Conservation (phyloP, 306 rosid genomes). For the Malus orientalis region DNA sequence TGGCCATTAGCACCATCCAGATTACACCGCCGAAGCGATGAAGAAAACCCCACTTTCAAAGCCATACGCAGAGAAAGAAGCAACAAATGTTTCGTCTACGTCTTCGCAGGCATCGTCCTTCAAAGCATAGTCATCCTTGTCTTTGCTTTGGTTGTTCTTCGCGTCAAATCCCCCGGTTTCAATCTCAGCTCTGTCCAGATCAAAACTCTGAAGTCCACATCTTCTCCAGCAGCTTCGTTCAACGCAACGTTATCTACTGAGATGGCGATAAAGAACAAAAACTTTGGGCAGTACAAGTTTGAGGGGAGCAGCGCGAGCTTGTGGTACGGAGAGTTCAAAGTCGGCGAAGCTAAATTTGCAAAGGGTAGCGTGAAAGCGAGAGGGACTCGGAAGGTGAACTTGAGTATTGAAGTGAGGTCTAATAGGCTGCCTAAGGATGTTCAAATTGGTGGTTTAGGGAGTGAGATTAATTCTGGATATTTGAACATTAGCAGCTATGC, state of each 20-base stretch:
- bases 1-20: conserved; percentile 19
- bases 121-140: conserved; percentile 22
- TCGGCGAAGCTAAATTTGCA: conserved; percentile 21
- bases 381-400: conserved; percentile 11
- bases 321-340: conserved; percentile 7
- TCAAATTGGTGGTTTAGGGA: conserved; percentile 14
- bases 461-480: conserved; percentile 24
- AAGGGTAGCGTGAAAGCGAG: conserved; percentile 18
- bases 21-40: conserved; percentile 23
- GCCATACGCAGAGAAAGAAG: conserved; percentile 25
- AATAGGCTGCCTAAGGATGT: not conserved
- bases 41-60: conserved; percentile 24
- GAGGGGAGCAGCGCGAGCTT: conserved; percentile 21
- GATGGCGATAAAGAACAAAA: conserved; percentile 36
- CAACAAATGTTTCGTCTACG: conserved; percentile 50
- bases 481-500: conserved; percentile 37
- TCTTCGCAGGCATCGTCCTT: conserved; percentile 37
- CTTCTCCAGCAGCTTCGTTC: conserved; percentile 19
- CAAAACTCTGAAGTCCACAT: not conserved
- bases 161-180: conserved; percentile 26
- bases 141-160: conserved; percentile 37
- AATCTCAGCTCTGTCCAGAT: conserved; percentile 25
- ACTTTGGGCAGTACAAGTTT: conserved; percentile 42
- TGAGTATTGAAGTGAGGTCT: conserved; percentile 25
- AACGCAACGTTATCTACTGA: conserved; percentile 29